These are phyloP conservation scores for Dimargaris cristalligena DNA, from an alignment of 192 early-diverging fungal genomes.

Conservation along the genomic window DNA sequence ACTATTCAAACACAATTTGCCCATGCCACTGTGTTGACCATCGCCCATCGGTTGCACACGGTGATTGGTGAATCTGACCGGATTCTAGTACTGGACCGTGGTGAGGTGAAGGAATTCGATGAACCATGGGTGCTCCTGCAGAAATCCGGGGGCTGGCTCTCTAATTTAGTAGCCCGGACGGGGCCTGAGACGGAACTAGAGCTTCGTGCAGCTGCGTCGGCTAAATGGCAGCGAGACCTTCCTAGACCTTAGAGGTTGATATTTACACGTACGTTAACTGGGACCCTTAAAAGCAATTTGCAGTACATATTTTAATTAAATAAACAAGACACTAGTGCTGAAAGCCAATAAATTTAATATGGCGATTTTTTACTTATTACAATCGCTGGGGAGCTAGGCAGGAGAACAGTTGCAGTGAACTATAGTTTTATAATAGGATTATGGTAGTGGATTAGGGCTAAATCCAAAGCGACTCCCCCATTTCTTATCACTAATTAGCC, in stretches of 20 bases:
- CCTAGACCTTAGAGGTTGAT: not conserved
- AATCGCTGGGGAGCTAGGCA: too few relatives aligned
- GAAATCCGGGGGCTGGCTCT: slow-evolving; percentile 6
- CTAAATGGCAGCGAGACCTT: not conserved
- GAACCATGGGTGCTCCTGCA: slow-evolving; percentile 9
- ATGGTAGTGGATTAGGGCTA: too few relatives aligned
- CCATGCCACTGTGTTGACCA: slow-evolving; percentile 43
- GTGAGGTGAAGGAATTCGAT: slow-evolving; percentile 21
- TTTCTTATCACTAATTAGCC: too few relatives aligned
- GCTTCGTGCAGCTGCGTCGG: not conserved
- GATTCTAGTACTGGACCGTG: slow-evolving; percentile 35
- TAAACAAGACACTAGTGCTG: too few relatives aligned
- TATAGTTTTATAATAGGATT: too few relatives aligned
- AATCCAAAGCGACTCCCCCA: too few relatives aligned
- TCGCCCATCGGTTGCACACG: slow-evolving; percentile 65
- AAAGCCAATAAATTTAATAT: too few relatives aligned
- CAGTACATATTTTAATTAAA: too few relatives aligned
- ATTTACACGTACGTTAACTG: not conserved
- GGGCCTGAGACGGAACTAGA: slow-evolving; percentile 1
- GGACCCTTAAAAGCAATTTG: not conserved
- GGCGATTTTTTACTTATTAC: too few relatives aligned
- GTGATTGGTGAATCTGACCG: slow-evolving; percentile 40
- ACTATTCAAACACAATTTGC: slow-evolving; percentile 39
- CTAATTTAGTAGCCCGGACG: slow-evolving; percentile 4
- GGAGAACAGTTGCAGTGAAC: too few relatives aligned